These are phyloP conservation scores for Berberis vulgaris DNA, from an alignment of 164 flowering plant species.

Conservation along the genomic window DNA sequence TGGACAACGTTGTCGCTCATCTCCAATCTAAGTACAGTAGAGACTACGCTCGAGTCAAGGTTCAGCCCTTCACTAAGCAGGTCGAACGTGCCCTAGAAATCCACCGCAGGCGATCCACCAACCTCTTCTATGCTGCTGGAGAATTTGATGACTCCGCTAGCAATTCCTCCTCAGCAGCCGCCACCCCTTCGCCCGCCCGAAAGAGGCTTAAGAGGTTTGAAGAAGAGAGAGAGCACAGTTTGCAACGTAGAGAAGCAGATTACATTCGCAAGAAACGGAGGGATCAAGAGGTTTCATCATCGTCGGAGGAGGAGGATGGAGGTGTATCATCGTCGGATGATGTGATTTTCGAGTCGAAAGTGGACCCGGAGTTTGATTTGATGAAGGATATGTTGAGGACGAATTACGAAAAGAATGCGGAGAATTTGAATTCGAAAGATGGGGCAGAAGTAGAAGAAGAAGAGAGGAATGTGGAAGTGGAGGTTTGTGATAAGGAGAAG, in stretches of 20 bases:
- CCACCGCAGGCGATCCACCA: no score
- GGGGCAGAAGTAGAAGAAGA: slow-evolving; percentile 11
- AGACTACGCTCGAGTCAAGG: no score
- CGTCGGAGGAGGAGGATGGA: slow-evolving; percentile 16
- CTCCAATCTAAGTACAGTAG: no score
- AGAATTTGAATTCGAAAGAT: slow-evolving; percentile 2
- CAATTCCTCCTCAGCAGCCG: no score
- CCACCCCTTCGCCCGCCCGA: background rate
- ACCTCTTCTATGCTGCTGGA: no score
- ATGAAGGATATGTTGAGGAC: slow-evolving; percentile 47
- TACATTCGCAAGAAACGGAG: slow-evolving; percentile 18
- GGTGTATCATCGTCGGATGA: slow-evolving; percentile 66
- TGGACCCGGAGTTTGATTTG: slow-evolving; percentile 60
- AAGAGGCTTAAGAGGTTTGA: slow-evolving; percentile 30
- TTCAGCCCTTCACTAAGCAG: no score
- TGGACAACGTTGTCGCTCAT: no score
- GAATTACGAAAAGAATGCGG: slow-evolving; percentile 16
- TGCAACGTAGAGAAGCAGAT: slow-evolving; percentile 23
- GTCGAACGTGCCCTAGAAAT: no score
- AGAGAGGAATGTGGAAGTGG: slow-evolving; percentile 44
- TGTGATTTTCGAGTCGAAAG: slow-evolving; percentile 39
- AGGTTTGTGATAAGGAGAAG: slow-evolving; percentile 27
- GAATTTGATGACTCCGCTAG: no score
- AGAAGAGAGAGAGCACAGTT: slow-evolving; percentile 26
- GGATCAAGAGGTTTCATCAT: slow-evolving; percentile 3